Conservation (phyloP, 1,284 basidiomycete genomes). For the Neonothopanus nambi region DNA sequence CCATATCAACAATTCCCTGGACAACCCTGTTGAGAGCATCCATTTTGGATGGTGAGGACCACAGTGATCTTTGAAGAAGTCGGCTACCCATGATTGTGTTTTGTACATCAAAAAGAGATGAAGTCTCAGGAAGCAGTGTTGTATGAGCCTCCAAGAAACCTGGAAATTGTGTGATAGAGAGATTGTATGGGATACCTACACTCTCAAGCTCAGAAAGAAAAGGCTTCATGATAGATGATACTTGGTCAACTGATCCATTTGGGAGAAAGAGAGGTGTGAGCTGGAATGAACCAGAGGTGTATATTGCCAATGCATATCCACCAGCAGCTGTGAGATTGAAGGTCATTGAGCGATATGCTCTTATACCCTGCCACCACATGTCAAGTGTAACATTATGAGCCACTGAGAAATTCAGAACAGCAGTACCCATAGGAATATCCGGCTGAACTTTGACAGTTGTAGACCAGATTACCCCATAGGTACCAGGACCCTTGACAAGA, state of each 20-base stretch:
- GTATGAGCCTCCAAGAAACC: too few species aligned
- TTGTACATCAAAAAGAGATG: conserved; percentile 1
- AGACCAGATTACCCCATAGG: conserved; percentile 23
- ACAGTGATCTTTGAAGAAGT: conserved; percentile 17
- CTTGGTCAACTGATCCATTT: not conserved
- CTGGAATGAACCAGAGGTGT: not conserved
- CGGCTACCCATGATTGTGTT: conserved; percentile 12
- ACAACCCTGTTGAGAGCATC: conserved; percentile 8
- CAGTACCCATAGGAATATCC: conserved; percentile 16
- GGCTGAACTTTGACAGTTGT: conserved; percentile 18
- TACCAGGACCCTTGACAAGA: conserved; percentile 18
- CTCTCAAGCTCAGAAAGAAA: conserved; percentile 2
- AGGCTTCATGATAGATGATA: not conserved
- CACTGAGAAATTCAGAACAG: not conserved
- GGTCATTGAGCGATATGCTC: conserved; percentile 14
- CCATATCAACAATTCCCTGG: conserved; percentile 14
- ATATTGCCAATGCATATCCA: not conserved
- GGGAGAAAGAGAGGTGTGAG: conserved; percentile 4
- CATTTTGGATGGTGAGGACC: conserved; percentile 8
- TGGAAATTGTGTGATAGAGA: too few species aligned
- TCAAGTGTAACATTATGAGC: conserved; percentile 5
- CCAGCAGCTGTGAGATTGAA: conserved; percentile 4
- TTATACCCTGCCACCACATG: conserved; percentile 17
- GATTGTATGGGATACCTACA: conserved; percentile 8
- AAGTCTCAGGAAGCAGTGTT: too few species aligned